phyloP scores from a whole-genome alignment of 805 yeast species.

The Nakazawaea pomicola region DNA sequence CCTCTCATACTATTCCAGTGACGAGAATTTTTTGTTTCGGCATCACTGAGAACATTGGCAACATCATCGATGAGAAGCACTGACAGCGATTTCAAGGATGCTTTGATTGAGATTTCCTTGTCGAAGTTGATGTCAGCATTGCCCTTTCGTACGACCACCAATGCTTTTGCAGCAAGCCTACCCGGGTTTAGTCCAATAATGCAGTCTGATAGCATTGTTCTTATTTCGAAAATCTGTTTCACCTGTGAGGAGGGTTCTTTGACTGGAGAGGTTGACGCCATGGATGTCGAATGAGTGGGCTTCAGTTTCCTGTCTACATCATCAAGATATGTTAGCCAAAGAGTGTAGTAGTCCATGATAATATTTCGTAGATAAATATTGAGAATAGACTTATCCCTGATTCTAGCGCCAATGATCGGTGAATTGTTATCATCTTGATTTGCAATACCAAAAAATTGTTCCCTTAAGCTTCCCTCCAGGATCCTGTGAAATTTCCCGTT shows the following conservation, averaged over 20 bases:
- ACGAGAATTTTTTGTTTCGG: conserved; percentile 20
- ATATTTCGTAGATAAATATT: conserved; percentile 44
- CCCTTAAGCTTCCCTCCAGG: conserved; percentile 13
- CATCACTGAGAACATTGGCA: conserved; percentile 26
- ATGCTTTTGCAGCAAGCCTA: conserved; percentile 47
- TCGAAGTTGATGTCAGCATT: conserved; percentile 41
- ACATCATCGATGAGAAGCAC: conserved; percentile 64
- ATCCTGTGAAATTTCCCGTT: conserved; percentile 11
- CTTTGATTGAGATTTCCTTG: conserved; percentile 29
- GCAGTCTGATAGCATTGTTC: conserved; percentile 43
- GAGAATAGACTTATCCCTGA: conserved; percentile 28
- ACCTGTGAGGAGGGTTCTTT: too few relatives aligned
- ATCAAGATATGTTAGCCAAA: conserved; percentile 48
- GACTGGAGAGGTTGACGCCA: too few relatives aligned
- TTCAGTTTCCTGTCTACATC: conserved; percentile 1
- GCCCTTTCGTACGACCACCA: conserved; percentile 49
- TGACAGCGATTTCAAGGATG: conserved; percentile 44
- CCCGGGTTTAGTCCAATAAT: conserved; percentile 62
- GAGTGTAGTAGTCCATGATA: conserved; percentile 52
- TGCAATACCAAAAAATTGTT: conserved; percentile 28
- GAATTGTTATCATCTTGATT: conserved; percentile 28
- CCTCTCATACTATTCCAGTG: conserved; percentile 18
- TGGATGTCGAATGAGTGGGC: too few relatives aligned
- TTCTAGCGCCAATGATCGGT: conserved; percentile 37
- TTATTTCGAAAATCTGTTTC: conserved; percentile 24